A percentile compares a stretch with the other conserved stretches of the same genome.
Evolutionary conservation across 305 asterid species (phyloP).

Genomic region (Vinca major): DNA sequence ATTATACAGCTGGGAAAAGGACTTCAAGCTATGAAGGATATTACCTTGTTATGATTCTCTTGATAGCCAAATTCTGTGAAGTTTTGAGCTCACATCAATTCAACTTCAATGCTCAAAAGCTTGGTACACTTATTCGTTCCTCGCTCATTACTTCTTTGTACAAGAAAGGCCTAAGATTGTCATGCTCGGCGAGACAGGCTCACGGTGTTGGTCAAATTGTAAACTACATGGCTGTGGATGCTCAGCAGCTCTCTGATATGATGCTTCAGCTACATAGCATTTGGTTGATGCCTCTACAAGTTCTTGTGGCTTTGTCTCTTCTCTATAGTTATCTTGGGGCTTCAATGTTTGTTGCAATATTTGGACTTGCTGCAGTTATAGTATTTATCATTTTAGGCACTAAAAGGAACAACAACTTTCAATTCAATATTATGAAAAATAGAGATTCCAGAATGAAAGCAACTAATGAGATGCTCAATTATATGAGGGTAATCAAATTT

Average conservation of each 20-base stretch:
- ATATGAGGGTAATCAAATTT: constrained; percentile 86
- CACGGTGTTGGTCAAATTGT: constrained; percentile 96
- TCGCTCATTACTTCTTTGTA: constrained; percentile 71
- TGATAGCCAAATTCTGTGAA: constrained; percentile 62
- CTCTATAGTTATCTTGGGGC: constrained; percentile 54
- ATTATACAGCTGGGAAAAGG: constrained; percentile 52
- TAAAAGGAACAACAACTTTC: constrained; percentile 52
- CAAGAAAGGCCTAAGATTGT: constrained; percentile 63
- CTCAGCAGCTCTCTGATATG: constrained; percentile 94
- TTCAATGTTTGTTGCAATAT: constrained; percentile 42
- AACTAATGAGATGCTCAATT: constrained; percentile 81
- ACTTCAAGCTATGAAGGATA: constrained; percentile 62
- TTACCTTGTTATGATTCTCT: constrained; percentile 49
- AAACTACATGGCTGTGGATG: constrained; percentile 94
- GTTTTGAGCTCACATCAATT: constrained; percentile 80
- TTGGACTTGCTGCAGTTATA: constrained; percentile 37
- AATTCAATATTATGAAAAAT: constrained; percentile 58
- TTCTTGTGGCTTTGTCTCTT: constrained; percentile 50
- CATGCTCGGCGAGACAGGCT: constrained; percentile 77
- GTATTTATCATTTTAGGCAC: constrained; percentile 51
- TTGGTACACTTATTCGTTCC: constrained; percentile 77
- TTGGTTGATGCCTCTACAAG: constrained; percentile 91
- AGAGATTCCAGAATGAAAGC: constrained; percentile 94
- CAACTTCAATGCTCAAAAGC: constrained; percentile 73
- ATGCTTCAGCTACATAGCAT: constrained; percentile 75